A percentile compares a stretch with the other conserved stretches of the same genome.
Conservation (phyloP, 2,329 filamentous ascomycete genomes). For the Pseudogymnoascus sp. region DNA sequence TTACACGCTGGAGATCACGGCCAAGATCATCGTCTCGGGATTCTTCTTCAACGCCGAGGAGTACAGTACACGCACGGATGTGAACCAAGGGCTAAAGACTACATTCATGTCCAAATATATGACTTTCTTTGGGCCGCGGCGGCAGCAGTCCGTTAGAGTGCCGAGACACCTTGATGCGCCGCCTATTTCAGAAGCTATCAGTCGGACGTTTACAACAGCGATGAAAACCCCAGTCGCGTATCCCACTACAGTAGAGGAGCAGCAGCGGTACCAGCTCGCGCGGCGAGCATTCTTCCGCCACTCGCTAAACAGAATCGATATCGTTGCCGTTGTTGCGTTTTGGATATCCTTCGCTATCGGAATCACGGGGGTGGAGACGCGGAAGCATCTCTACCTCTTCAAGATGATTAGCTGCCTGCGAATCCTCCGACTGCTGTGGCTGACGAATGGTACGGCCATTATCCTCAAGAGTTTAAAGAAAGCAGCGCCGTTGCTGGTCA, state of each 20-base stretch:
- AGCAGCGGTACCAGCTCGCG: constrained; percentile 77
- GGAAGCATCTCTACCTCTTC: constrained; percentile 76
- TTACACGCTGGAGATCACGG: constrained; percentile 78
- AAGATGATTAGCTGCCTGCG: constrained; percentile 94
- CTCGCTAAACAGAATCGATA: constrained; percentile 92
- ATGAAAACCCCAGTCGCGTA: constrained; percentile 44
- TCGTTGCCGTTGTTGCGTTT: constrained; percentile 87
- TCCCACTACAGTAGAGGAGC: constrained; percentile 61
- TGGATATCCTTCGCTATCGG: constrained; percentile 82
- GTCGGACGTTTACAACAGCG: constrained; percentile 64
- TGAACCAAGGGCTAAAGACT: constrained; percentile 63
- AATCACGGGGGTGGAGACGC: constrained; percentile 59
- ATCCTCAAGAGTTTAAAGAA: constrained; percentile 94
- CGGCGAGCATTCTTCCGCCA: constrained; percentile 88
- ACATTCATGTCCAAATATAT: constrained; percentile 70
- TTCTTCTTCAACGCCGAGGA: constrained; percentile 84
- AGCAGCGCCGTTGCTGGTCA: constrained; percentile 80
- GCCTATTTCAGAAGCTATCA: constrained; percentile 47
- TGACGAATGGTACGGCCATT: constrained; percentile 91
- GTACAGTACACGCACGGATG: constrained; percentile 76
- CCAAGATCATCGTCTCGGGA: constrained; percentile 85
- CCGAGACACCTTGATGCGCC: constrained; percentile 19
- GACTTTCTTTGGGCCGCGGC: constrained; percentile 72
- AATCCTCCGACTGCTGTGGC: constrained; percentile 79
- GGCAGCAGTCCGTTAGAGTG: constrained; percentile 38